Evolutionary conservation across 1,139 yeast genomes (phyloP), one percentile per base, ranked within the genome.

Genomic region (Kurtzmaniella quercitrusa): DNA sequence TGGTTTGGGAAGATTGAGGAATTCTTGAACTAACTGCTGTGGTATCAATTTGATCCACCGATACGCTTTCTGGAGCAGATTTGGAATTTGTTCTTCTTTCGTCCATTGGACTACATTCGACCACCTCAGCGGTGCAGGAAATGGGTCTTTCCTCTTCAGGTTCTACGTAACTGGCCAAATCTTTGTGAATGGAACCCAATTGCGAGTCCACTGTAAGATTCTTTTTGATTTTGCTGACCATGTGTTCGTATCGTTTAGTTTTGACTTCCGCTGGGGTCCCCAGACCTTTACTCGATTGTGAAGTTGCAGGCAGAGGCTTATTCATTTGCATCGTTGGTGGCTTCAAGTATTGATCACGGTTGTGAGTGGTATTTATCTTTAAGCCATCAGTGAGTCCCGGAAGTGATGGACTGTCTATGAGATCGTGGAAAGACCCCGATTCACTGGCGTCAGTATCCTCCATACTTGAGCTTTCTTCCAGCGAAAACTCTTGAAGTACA

Each of bases 41-140:
- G 5, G 12, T 26, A 26, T 26, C 30, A 14, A 26, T 26, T 11
- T 5, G 9, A 26, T 30, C 34, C 15, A 5, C 15, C 5, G 34
- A 30, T 5, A 3, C 18, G 15, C 4, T 30, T 8, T 11, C 17
- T 5, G 6, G 33, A n/a, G 14, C 33, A 6, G 6, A 5, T 28
- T 14, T n/a, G 6, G 6, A 7, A n/a, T 30, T 11, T 12, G 34
- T 4, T 14, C 5, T 5, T 9, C 15, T 14, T 8, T 5, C 37
- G 14, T 34, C 26, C n/a, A 20, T 12, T 4, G 35, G 36, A 17
- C 40, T 35, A 14, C 41, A n/a, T 33, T 48, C 50, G 32, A 51
- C 57, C 34, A 66, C 50, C 50, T 63, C 63, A 1, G 63, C 72
- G 35, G 55, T 55, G 17, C 65, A 61, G 3, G 71, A 65, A 9